These are phyloP conservation scores for Annulohypoxylon moriforme DNA, from an alignment of 495 filamentous ascomycete species.

Conservation along the genomic window DNA sequence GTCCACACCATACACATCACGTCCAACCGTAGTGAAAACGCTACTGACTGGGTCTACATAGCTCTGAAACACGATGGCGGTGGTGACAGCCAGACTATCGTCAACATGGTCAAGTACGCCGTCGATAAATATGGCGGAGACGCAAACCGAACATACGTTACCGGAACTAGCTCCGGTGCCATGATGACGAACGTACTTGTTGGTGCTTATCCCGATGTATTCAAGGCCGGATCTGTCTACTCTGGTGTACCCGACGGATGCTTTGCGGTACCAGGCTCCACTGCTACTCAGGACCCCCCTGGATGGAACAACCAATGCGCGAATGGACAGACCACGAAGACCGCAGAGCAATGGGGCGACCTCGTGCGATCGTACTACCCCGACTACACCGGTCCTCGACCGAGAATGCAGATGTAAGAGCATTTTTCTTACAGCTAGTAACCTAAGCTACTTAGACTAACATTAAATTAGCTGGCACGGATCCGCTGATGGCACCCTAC, in stretches of 20 bases:
- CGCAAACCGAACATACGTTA: constrained; percentile 59
- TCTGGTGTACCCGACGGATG: constrained; percentile 63
- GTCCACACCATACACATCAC: too few species aligned
- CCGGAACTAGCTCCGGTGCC: constrained; percentile 65
- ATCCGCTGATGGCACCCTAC: constrained; percentile 56
- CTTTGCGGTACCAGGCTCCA: constrained; percentile 57
- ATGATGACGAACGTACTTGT: constrained; percentile 68
- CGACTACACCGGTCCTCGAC: constrained; percentile 59
- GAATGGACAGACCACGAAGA: constrained; percentile 59
- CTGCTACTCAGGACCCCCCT: constrained; percentile 56
- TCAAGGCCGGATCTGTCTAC: constrained; percentile 62
- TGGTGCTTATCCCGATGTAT: constrained; percentile 64
- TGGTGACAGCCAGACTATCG: constrained; percentile 67
- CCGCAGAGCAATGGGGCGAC: constrained; percentile 61
- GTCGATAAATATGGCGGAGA: constrained; percentile 63
- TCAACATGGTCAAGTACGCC: constrained; percentile 69
- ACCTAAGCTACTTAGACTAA: not conserved
- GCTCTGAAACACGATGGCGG: constrained; percentile 66
- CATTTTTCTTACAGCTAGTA: not conserved
- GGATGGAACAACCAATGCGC: constrained; percentile 63
- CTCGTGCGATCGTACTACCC: constrained; percentile 61
- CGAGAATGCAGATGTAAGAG: constrained; percentile 62
- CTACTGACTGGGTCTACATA: constrained; percentile 2
- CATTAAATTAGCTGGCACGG: constrained; percentile 56
- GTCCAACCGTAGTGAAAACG: constrained; percentile 12